Conservation (phyloP, 192 early-diverging fungal species). For the Umbelopsis sp. region DNA sequence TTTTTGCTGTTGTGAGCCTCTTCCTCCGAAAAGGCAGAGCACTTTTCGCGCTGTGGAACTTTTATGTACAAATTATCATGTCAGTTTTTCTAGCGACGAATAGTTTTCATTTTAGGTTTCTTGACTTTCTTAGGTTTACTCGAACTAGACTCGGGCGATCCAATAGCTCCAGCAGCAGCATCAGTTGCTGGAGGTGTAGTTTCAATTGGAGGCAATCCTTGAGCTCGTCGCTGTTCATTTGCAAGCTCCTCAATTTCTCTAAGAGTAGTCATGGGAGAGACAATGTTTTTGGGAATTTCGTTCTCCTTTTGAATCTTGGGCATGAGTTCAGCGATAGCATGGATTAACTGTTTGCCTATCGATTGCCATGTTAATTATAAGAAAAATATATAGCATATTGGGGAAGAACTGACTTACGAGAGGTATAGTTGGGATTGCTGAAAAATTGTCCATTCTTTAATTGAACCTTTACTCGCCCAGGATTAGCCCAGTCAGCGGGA, state of each 20-base stretch:
- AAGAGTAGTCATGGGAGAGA: constrained; percentile 34
- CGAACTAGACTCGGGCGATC: background rate
- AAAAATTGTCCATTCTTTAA: constrained; percentile 52
- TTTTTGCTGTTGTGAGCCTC: background rate
- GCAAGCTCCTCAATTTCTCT: constrained; percentile 32
- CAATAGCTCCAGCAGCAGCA: background rate
- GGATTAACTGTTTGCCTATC: constrained; percentile 36
- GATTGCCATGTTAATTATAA: background rate
- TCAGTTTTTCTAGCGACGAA: constrained; percentile 8
- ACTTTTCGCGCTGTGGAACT: background rate
- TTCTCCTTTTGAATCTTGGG: constrained; percentile 30
- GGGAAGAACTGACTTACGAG: constrained; percentile 44
- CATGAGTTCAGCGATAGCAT: constrained; percentile 29
- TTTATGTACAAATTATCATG: constrained; percentile 3
- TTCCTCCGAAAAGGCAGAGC: constrained; percentile 14
- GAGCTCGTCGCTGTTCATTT: constrained; percentile 36
- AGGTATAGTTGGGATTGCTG: constrained; percentile 45
- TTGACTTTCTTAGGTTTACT: constrained; percentile 14
- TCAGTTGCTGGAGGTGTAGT: background rate
- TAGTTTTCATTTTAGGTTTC: constrained; percentile 11
- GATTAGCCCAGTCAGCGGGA: constrained; percentile 70
- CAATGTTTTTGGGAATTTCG: constrained; percentile 28
- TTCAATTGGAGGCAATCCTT: constrained; percentile 30
- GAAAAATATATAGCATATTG: background rate
- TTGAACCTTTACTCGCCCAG: constrained; percentile 68